phyloP scores from a whole-genome alignment of 169 alveolate genomes.

The Eimeria falciformis region DNA sequence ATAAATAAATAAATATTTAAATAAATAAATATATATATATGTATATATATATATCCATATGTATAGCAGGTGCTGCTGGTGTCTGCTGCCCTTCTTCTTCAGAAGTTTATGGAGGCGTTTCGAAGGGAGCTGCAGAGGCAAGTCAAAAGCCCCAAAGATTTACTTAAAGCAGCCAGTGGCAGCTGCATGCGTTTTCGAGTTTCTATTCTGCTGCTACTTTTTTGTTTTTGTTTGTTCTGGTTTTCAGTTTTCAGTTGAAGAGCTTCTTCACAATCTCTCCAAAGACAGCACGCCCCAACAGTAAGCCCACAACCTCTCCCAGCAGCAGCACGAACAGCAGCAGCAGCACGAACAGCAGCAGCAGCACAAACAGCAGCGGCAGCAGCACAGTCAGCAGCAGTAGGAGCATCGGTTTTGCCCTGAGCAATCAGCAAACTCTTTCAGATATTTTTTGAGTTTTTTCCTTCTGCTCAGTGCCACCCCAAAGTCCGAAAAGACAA shows the following conservation, averaged over 20 bases:
- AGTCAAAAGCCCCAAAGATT: not conserved
- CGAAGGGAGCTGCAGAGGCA: not conserved
- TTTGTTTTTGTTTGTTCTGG: not conserved
- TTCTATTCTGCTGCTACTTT: not conserved
- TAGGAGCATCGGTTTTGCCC: not conserved
- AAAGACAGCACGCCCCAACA: conserved; percentile 54
- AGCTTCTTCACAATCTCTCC: conserved; percentile 42
- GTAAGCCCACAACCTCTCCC: not conserved
- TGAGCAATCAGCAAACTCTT: not conserved
- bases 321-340: not conserved
- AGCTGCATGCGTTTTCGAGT: not conserved
- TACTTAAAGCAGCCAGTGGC: not conserved
- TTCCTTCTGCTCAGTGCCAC: not conserved
- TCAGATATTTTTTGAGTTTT: not conserved
- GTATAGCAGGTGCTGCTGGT: too few relatives aligned
- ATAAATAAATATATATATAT: too few relatives aligned
- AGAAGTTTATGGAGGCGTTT: not conserved
- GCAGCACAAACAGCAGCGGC: too few relatives aligned
- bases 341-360: too few relatives aligned
- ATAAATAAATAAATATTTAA: too few relatives aligned
- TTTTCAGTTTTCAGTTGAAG: conserved; percentile 46
- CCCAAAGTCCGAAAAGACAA: not conserved
- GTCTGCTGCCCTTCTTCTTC: too few relatives aligned
- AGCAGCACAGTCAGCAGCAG: too few relatives aligned
- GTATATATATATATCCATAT: too few relatives aligned